These are phyloP conservation scores for Gleditsia sinensis DNA, from an alignment of 306 rosid species.

Conservation along the genomic window DNA sequence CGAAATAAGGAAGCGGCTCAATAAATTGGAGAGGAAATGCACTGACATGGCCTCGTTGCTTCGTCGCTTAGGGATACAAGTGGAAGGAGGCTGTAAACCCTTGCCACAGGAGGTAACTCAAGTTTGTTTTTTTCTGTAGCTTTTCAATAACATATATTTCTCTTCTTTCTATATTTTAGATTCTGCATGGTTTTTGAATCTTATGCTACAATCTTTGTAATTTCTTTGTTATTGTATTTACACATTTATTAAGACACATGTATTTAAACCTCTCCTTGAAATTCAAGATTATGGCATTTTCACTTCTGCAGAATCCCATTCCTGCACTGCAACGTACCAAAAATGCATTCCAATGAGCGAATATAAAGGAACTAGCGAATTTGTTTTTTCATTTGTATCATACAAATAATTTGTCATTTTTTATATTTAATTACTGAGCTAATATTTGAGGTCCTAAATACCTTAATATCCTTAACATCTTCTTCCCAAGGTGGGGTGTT, in stretches of 20 bases:
- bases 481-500: slow-evolving; percentile 5
- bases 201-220: slow-evolving; percentile 14
- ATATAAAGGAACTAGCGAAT: neutral
- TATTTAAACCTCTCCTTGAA: neutral
- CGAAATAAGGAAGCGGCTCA: slow-evolving; percentile 66
- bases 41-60: slow-evolving; percentile 77
- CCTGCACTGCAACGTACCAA: neutral
- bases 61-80: slow-evolving; percentile 74
- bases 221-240: neutral
- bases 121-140: neutral
- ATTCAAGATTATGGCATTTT: neutral
- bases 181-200: slow-evolving; percentile 18
- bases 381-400: neutral
- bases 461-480: neutral
- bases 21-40: slow-evolving; percentile 63
- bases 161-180: slow-evolving; percentile 5
- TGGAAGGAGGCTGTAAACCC: slow-evolving; percentile 53
- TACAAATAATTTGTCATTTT: neutral
- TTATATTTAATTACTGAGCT: neutral
- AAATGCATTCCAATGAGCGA: neutral
- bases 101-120: slow-evolving; percentile 60
- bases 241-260: neutral
- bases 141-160: slow-evolving; percentile 18
- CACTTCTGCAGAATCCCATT: neutral
- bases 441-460: slow-evolving; percentile 7